Evolutionary conservation across 192 early-diverging fungal species (phyloP), one percentile per base, ranked within the genome.

Genomic region (Coemansia sp.): DNA sequence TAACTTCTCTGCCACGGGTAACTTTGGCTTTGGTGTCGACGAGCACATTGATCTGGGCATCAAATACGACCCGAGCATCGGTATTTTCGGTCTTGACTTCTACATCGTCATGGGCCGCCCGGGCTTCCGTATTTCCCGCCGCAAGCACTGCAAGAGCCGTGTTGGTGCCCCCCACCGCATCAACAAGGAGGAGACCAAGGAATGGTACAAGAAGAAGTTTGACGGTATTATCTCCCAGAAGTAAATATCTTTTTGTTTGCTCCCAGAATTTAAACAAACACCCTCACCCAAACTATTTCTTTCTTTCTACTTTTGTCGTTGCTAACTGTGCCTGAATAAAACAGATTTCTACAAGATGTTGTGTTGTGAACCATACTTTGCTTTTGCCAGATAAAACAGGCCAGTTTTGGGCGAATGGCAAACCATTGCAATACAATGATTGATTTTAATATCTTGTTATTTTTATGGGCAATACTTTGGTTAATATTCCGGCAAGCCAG

Each of bases 11-110:
- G 86, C 79, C 52, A 97, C 94, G 61, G 97, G 97, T 59, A 98
- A 99, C 93, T 99, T 99, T 73, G 97, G 97, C 73, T 99, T 98
- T 85, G 97, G 97, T 95, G 93, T 99, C 86, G 90, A 97, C 79
- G 97, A 99, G 86, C 97, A 99, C 89, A 99, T 99, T 71, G 97
- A 98, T 87, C 88, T 99, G 83, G 96, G 95, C 80, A 98, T 99
- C 88, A 98, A 99, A 90, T 98, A 98, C 86, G 97, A 97, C 83
- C 94, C 96, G 63, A 88, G 89, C 78, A 97, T 98, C 68, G 96
- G 95, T 89, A 93, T 95, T 72, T 95, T 93, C 81, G 87, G 89
- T 87, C 95, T 98, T 91, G 97, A 99, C 87, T 99, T 97, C 83
- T 98, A 94, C 87, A 90, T 96, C 72, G 92, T 93, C 81, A 95